Percentiles rank a stretch among this genome's conserved stretches.
Conservation (phyloP, 495 filamentous ascomycete genomes). For the Lichenothelia convexa region DNA sequence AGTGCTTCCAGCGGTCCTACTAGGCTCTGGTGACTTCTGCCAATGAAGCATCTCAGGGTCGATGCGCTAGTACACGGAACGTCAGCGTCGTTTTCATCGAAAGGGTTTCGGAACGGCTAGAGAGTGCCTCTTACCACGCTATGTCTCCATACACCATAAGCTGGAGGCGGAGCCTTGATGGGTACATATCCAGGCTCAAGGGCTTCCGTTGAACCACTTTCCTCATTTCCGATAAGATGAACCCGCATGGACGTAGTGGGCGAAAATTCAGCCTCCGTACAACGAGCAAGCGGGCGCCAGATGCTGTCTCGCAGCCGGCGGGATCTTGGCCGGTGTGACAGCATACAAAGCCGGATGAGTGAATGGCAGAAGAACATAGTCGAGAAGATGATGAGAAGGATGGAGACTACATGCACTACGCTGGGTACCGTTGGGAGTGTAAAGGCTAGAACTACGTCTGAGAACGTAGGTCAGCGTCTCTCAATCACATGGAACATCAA, state of each 20-base stretch:
- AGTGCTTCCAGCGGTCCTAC: background rate
- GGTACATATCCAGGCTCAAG: constrained; percentile 23
- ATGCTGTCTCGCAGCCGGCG: constrained; percentile 14
- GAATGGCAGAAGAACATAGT: constrained; percentile 68
- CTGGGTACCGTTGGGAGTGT: constrained; percentile 32
- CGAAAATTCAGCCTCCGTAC: constrained; percentile 12
- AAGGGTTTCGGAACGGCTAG: constrained; percentile 16
- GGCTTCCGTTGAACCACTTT: constrained; percentile 6
- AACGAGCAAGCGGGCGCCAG: constrained; percentile 6
- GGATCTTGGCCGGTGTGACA: constrained; percentile 26
- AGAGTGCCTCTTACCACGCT: constrained; percentile 72
- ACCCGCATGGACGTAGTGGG: constrained; percentile 21
- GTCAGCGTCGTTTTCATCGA: background rate
- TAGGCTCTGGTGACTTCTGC: constrained; percentile 14
- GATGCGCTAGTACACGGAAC: too few species aligned
- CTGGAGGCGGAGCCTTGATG: constrained; percentile 42
- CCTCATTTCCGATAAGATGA: constrained; percentile 19
- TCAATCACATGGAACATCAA: background rate
- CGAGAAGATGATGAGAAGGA: constrained; percentile 52
- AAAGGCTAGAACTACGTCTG: constrained; percentile 53
- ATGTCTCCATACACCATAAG: constrained; percentile 72
- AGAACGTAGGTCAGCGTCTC: constrained; percentile 3
- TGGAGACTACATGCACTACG: constrained; percentile 57
- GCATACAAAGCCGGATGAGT: constrained; percentile 52
- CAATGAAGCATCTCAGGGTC: constrained; percentile 69